Evolutionary conservation across 495 filamentous ascomycete genomes (phyloP).

Genomic region (Diplogelasinospora grovesii): DNA sequence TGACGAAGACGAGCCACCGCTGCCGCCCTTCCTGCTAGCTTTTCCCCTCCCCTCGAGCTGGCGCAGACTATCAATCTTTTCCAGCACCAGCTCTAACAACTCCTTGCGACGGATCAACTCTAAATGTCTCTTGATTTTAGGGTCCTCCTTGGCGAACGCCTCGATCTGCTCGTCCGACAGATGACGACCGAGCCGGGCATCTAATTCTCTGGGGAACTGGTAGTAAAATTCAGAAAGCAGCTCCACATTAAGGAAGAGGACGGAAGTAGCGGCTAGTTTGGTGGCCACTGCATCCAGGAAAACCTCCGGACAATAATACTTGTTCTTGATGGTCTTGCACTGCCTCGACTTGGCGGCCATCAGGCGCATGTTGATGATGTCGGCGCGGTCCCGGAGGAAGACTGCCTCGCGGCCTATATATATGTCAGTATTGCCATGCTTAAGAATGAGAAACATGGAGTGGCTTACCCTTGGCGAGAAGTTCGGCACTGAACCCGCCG

Average conservation of each 20-base stretch:
- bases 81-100: constrained; percentile 80
- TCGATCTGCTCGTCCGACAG: constrained; percentile 76
- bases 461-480: constrained; percentile 72
- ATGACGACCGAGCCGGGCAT: constrained; percentile 75
- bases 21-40: neutral
- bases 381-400: constrained; percentile 85
- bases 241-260: constrained; percentile 96
- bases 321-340: constrained; percentile 73
- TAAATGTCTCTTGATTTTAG: constrained; percentile 78
- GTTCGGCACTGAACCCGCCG: constrained; percentile 80
- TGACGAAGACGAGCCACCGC: too few species aligned
- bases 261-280: constrained; percentile 89
- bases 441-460: neutral
- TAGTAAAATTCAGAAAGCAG: constrained; percentile 95
- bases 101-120: constrained; percentile 91
- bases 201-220: constrained; percentile 89
- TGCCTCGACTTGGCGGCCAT: constrained; percentile 79
- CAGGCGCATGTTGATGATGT: constrained; percentile 85
- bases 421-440: constrained; percentile 10
- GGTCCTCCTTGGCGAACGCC: constrained; percentile 85
- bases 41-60: constrained; percentile 51
- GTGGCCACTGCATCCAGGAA: constrained; percentile 96
- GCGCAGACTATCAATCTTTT: constrained; percentile 86
- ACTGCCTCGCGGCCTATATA: constrained; percentile 73
- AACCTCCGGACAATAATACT: constrained; percentile 94